Evolutionary conservation across 2,329 filamentous ascomycete species (phyloP).

Genomic region (Dendryphion nanum): DNA sequence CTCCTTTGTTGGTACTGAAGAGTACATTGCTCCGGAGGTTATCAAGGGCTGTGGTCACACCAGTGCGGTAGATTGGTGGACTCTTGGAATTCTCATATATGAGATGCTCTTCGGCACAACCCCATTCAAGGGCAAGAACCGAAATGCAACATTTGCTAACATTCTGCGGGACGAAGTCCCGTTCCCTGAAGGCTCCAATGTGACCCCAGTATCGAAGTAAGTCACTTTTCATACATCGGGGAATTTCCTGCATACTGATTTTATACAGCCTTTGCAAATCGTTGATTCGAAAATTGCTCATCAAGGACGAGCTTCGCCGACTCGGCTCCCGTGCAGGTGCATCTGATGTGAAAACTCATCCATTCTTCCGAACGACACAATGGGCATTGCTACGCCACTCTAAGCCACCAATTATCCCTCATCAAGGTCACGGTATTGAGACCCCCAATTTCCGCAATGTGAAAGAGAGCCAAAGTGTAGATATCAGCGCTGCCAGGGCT

Average conservation of each 20-base stretch:
- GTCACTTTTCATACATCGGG: conserved; percentile 37
- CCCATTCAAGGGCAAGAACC: conserved; percentile 98
- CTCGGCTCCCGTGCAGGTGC: conserved; percentile 92
- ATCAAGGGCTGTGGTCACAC: conserved; percentile 99
- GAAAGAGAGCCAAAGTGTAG: conserved; percentile 94
- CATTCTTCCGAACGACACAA: conserved; percentile 93
- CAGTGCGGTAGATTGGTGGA: conserved; percentile 99
- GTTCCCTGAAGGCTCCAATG: conserved; percentile 84
- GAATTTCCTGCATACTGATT: not conserved
- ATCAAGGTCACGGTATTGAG: conserved; percentile 85
- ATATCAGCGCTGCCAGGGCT: conserved; percentile 58
- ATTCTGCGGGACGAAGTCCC: conserved; percentile 93
- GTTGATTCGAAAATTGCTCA: conserved; percentile 90
- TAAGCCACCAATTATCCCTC: conserved; percentile 95
- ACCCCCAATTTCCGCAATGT: conserved; percentile 97
- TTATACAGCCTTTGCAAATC: conserved; percentile 79
- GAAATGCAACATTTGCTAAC: conserved; percentile 96
- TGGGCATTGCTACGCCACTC: conserved; percentile 97
- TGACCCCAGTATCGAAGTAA: conserved; percentile 88
- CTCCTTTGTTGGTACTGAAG: conserved; percentile 96
- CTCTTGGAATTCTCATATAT: conserved; percentile 92
- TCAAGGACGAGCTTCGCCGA: conserved; percentile 94
- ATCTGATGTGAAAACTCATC: conserved; percentile 92
- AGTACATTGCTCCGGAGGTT: conserved; percentile 98
- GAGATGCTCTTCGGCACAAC: conserved; percentile 99